Evolutionary conservation across 345 rosid species (phyloP).

Genomic region (Corchorus capsularis): DNA sequence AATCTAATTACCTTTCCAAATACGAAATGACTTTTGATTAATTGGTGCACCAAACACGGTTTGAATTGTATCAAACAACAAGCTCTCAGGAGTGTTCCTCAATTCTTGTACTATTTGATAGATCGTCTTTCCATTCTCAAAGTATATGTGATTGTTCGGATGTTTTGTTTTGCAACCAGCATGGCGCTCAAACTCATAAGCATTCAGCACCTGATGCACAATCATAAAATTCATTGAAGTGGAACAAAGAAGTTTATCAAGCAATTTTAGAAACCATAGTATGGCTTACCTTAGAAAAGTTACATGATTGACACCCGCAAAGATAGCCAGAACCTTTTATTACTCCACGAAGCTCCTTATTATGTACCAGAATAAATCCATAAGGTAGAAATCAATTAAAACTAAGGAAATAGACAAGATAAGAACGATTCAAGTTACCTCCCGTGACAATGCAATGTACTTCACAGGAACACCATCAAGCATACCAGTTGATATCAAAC

Average conservation of each 20-base stretch:
- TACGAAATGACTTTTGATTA: slow-evolving; percentile 85
- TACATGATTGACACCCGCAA: slow-evolving; percentile 83
- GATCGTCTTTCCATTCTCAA: slow-evolving; percentile 92
- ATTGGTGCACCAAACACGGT: slow-evolving; percentile 83
- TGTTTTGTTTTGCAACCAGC: slow-evolving; percentile 95
- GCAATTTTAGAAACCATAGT: not conserved
- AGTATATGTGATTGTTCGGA: slow-evolving; percentile 92
- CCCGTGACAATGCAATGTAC: slow-evolving; percentile 71
- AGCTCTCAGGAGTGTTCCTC: slow-evolving; percentile 70
- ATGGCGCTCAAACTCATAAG: slow-evolving; percentile 88
- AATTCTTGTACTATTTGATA: slow-evolving; percentile 94
- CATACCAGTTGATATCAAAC: slow-evolving; percentile 91
- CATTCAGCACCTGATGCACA: slow-evolving; percentile 67
- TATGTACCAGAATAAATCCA: slow-evolving; percentile 25
- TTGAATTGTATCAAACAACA: slow-evolving; percentile 76
- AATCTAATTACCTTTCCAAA: slow-evolving; percentile 75
- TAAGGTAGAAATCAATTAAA: slow-evolving; percentile 21
- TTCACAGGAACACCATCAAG: slow-evolving; percentile 91
- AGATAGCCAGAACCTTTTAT: slow-evolving; percentile 93
- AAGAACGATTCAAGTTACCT: slow-evolving; percentile 50
- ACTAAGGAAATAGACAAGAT: slow-evolving; percentile 13
- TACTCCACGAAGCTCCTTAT: slow-evolving; percentile 75
- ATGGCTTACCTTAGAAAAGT: slow-evolving; percentile 67
- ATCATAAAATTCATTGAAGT: slow-evolving; percentile 14
- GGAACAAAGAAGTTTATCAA: not conserved